A percentile compares a stretch with the other conserved stretches of the same genome.
Conservation (phyloP, 169 alveolate genomes). For the Plasmodium inui region DNA sequence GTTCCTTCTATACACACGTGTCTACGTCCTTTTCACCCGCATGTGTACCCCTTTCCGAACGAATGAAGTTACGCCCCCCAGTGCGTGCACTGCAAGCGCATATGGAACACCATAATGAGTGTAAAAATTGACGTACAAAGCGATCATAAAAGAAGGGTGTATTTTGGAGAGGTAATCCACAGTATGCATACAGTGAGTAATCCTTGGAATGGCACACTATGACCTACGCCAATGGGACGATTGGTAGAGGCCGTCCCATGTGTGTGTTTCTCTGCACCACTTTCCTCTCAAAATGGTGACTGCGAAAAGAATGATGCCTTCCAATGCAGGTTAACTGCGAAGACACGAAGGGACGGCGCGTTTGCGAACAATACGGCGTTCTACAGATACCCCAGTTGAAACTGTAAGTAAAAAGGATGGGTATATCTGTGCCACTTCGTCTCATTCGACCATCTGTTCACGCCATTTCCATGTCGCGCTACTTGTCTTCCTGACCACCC, state of each 20-base stretch:
- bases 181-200: neutral
- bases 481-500: no score
- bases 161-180: conserved; percentile 44
- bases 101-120: conserved; percentile 35
- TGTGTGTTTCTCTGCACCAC: neutral
- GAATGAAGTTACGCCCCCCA: conserved; percentile 55
- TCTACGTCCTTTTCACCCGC: neutral
- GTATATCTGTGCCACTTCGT: neutral
- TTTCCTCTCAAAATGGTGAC: neutral
- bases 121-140: conserved; percentile 34
- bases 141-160: conserved; percentile 35
- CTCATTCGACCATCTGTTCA: neutral
- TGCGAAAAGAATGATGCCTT: neutral
- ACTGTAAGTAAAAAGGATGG: conserved; percentile 12
- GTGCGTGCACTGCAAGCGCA: conserved; percentile 35
- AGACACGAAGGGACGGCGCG: neutral
- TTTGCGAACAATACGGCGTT: conserved; percentile 34
- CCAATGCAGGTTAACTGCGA: conserved; percentile 51
- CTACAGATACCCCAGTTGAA: conserved; percentile 39
- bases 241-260: neutral
- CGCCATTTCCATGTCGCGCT: neutral
- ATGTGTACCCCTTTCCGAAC: neutral
- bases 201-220: neutral
- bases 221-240: neutral
- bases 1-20: neutral